Base-by-base conservation (phyloP, 73 alveolate species). In the Blepharisma japonicum region DNA sequence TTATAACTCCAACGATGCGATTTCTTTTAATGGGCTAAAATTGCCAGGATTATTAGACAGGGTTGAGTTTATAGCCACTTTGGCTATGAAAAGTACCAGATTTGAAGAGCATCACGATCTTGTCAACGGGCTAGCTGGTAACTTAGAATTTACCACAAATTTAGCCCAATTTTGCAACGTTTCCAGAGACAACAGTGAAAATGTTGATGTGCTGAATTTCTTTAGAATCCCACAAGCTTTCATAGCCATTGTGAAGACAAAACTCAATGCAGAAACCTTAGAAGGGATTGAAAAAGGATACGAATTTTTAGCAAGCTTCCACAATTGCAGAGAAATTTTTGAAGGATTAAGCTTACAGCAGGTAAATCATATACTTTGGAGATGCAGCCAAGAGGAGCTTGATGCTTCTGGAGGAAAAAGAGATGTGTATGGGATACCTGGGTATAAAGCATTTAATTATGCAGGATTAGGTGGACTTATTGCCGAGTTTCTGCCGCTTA, bases 371-470 rank as follows among this genome's bases (percentile, higher is more conserved):
- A 77, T 84, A 2, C 74, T 84, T 6, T 84, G 78, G 68, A 84
- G 82, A 84, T 84, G 91, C 45, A 82, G 89, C 55, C 83, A 81
- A 84, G 90, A 89, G 78, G 97, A 90, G 80, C 84, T 79, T 48
- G 83, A 88, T 56, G 92, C 79, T 55, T 77, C 85, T 21, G 42
- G 42, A 32, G 74, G 82, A 77, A 85, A 86, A 14, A 78, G 76
- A 77, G 92, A 94, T 70, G 83, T 90, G 49, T 79, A 72, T 54
- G 81, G 68, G 54, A 79, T 85, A 14, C 90, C 90, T 38, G 87
- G 87, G 66, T 83, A 90, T 32, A 68, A 83, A 83, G 25, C 55
- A 77, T 55, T 83, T 11, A 47, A 55, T 6, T 83, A 77, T 83
- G 90, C 86, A n/a, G 90, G 90, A 5, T 83, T 78, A 48, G 85